Percentiles rank a stretch among this genome's conserved stretches.
These are phyloP conservation scores for Geosmithia putterillii DNA, from an alignment of 2,329 filamentous ascomycete genomes.

Conservation along the genomic window DNA sequence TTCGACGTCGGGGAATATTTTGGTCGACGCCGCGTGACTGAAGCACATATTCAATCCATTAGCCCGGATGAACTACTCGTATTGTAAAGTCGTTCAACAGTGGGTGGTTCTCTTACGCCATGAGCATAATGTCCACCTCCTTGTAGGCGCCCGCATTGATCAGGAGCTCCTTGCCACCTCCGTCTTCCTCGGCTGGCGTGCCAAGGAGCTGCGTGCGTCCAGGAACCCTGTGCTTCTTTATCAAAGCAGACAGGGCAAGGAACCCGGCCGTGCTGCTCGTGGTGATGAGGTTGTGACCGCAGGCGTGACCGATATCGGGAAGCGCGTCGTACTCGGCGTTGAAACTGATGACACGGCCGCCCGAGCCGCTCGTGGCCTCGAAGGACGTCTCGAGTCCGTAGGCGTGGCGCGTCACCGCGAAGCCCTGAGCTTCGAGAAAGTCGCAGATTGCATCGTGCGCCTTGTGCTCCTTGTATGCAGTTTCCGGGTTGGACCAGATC, in stretches of 20 bases:
- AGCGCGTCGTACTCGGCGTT: conserved; percentile 31
- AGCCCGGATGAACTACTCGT: neutral
- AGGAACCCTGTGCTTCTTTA: conserved; percentile 12
- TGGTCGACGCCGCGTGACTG: conserved; percentile 4
- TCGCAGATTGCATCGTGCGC: conserved; percentile 13
- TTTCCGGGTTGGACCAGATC: conserved; percentile 14
- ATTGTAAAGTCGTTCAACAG: neutral
- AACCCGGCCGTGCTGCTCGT: conserved; percentile 24
- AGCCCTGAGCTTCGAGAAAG: conserved; percentile 9
- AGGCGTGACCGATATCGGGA: conserved; percentile 29
- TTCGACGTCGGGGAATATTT: conserved; percentile 18
- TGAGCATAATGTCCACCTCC: conserved; percentile 12
- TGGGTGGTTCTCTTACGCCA: conserved; percentile 5
- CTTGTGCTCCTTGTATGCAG: conserved; percentile 13
- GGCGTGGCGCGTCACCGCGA: conserved; percentile 14
- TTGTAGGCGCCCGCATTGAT: conserved; percentile 11
- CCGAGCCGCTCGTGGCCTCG: conserved; percentile 12
- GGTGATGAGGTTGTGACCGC: conserved; percentile 32
- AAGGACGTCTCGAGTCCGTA: conserved; percentile 21
- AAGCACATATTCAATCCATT: neutral
- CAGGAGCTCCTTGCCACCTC: conserved; percentile 21
- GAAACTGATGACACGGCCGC: conserved; percentile 18
- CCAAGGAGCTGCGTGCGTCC: conserved; percentile 26
- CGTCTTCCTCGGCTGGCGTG: conserved; percentile 28
- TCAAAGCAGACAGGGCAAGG: conserved; percentile 18